These are phyloP conservation scores for Lentinus tigrinus DNA, from an alignment of 768 basidiomycete species.

Conservation along the genomic window DNA sequence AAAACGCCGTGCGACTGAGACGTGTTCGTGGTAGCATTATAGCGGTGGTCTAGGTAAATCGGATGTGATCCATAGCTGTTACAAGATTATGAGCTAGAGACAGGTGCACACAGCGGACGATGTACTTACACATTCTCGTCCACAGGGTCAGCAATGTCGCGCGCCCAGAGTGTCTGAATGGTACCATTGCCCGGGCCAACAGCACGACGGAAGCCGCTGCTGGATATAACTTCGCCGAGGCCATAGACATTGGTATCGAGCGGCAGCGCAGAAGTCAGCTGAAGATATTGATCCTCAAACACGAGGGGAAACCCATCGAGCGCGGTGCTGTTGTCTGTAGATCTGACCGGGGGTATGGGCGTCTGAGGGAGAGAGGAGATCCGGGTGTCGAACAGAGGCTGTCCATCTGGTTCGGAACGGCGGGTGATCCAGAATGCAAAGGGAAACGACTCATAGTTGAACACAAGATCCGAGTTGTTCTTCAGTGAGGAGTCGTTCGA, in stretches of 20 bases:
- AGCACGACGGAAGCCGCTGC: constrained; percentile 66
- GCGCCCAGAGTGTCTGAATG: constrained; percentile 66
- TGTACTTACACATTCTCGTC: constrained; percentile 60
- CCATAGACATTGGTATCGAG: constrained; percentile 73
- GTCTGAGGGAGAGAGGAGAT: constrained; percentile 57
- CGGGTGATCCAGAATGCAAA: constrained; percentile 84
- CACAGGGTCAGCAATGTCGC: constrained; percentile 59
- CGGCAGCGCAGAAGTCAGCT: constrained; percentile 69
- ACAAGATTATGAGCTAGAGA: not conserved
- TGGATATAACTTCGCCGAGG: constrained; percentile 68
- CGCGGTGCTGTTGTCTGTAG: constrained; percentile 50
- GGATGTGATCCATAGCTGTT: constrained; percentile 72
- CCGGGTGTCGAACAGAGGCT: constrained; percentile 71
- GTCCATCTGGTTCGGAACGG: constrained; percentile 49
- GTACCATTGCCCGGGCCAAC: constrained; percentile 51
- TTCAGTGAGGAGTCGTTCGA: constrained; percentile 22
- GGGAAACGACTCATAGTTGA: constrained; percentile 62
- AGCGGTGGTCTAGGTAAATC: constrained; percentile 70
- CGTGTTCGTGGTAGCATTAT: constrained; percentile 44
- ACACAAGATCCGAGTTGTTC: constrained; percentile 56
- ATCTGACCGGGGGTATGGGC: constrained; percentile 52
- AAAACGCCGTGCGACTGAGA: constrained; percentile 76
- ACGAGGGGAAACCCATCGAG: constrained; percentile 67
- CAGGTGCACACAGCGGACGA: too few species aligned
- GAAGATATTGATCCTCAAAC: constrained; percentile 78